A percentile compares a stretch with the other conserved stretches of the same genome.
Conservation (phyloP, 2,329 filamentous ascomycete genomes). For the Pyrenochaeta sp. region DNA sequence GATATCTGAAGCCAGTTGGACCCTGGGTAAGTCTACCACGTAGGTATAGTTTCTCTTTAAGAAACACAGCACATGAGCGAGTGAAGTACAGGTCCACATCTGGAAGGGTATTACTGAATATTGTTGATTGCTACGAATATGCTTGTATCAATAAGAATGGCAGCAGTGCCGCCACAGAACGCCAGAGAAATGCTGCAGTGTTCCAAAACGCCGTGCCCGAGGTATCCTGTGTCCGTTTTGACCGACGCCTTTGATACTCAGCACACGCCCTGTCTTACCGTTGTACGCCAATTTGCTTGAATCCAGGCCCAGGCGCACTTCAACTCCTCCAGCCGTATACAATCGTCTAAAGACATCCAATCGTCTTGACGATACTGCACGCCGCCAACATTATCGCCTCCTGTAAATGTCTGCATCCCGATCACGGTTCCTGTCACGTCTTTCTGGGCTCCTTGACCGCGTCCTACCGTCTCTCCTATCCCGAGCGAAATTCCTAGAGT, state of each 20-base stretch:
- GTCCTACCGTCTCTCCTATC: constrained; percentile 43
- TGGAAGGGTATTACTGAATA: neutral
- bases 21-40: no score
- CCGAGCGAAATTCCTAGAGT: constrained; percentile 34
- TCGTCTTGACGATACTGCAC: neutral
- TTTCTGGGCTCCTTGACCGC: constrained; percentile 47
- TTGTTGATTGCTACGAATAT: neutral
- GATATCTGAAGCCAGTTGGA: no score
- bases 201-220: neutral
- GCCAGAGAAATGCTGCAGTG: neutral
- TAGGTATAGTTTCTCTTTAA: neutral
- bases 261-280: neutral
- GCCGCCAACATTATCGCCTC: constrained; percentile 14
- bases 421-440: constrained; percentile 36
- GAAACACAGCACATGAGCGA: no score
- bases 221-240: neutral
- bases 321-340: neutral
- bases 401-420: constrained; percentile 43
- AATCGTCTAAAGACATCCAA: neutral
- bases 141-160: neutral
- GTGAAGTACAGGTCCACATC: neutral
- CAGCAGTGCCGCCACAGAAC: neutral
- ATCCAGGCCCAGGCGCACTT: neutral
- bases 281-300: constrained; percentile 1
- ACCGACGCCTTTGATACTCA: neutral